Percentiles rank a stretch among this genome's conserved stretches.
phyloP scores from a whole-genome alignment of 2,329 filamentous ascomycete genomes.

The Phaeomoniella chlamydospora region DNA sequence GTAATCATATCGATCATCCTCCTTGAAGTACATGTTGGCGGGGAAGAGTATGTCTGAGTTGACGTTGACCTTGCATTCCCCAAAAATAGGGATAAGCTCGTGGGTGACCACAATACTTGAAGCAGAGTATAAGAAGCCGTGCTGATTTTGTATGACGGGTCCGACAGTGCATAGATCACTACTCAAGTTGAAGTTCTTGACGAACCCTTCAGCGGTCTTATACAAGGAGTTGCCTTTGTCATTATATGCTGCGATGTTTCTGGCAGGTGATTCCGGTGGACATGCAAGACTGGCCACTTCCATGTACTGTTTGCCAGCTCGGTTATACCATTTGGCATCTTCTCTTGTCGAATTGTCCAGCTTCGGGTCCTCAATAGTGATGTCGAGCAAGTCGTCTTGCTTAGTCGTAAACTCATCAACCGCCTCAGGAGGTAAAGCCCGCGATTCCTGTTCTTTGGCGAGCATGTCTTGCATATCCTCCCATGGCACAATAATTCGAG shows the following conservation, averaged over 20 bases:
- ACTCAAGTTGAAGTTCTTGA: constrained; percentile 47
- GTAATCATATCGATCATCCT: constrained; percentile 45
- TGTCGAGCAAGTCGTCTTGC: constrained; percentile 17
- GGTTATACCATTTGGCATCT: constrained; percentile 33
- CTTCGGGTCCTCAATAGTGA: constrained; percentile 7
- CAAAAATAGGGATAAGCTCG: constrained; percentile 49
- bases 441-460: constrained; percentile 28
- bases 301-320: constrained; percentile 42
- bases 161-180: constrained; percentile 52
- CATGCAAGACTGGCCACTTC: constrained; percentile 42
- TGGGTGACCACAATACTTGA: constrained; percentile 42
- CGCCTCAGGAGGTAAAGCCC: constrained; percentile 27
- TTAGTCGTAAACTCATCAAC: constrained; percentile 28
- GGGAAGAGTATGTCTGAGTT: constrained; percentile 60
- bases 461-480: constrained; percentile 40
- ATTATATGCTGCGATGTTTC: constrained; percentile 15
- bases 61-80: constrained; percentile 52
- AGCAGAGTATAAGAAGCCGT: constrained; percentile 51
- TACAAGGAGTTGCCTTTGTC: constrained; percentile 31
- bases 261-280: constrained; percentile 42
- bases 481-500: constrained; percentile 45
- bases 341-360: constrained; percentile 9
- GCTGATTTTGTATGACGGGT: constrained; percentile 45
- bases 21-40: constrained; percentile 50
- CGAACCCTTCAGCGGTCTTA: constrained; percentile 37